These are phyloP conservation scores for Hypholoma fasciculare DNA, from an alignment of 768 basidiomycete species.

Conservation along the genomic window DNA sequence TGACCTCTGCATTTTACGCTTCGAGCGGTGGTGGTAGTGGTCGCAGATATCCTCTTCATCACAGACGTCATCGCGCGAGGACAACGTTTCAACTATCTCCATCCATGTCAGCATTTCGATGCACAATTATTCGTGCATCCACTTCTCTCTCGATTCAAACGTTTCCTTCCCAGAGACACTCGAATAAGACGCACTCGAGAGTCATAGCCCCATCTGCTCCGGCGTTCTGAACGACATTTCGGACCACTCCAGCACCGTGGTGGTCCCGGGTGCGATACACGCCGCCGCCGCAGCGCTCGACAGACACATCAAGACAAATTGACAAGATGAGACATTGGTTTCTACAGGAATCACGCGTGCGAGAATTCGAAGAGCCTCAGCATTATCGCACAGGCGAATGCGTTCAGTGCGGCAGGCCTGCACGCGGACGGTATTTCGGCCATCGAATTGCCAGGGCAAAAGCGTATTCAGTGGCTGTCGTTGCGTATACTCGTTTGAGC, in stretches of 20 bases:
- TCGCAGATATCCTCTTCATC: no score
- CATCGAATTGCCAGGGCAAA: neutral
- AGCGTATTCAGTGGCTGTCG: neutral
- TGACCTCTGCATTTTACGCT: slow-evolving; percentile 3
- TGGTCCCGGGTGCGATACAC: slow-evolving; percentile 21
- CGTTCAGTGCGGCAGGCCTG: neutral
- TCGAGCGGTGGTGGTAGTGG: slow-evolving; percentile 28
- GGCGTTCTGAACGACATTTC: slow-evolving; percentile 15
- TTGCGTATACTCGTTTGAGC: no score
- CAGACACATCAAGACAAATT: slow-evolving; percentile 42
- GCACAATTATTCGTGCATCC: slow-evolving; percentile 75
- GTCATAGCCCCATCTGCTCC: slow-evolving; percentile 24
- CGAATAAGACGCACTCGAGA: slow-evolving; percentile 39
- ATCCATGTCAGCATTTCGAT: slow-evolving; percentile 67
- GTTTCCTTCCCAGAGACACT: no score
- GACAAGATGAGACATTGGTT: no score
- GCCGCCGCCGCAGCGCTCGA: slow-evolving; percentile 32
- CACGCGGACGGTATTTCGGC: neutral
- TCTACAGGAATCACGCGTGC: no score
- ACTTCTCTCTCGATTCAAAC: no score
- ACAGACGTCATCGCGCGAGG: slow-evolving; percentile 64
- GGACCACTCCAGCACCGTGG: neutral
- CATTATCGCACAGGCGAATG: slow-evolving; percentile 23
- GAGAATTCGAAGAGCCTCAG: no score
- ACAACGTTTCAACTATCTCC: slow-evolving; percentile 60